Base-by-base conservation (phyloP, 495 filamentous ascomycete species). In the Physcia stellaris region DNA sequence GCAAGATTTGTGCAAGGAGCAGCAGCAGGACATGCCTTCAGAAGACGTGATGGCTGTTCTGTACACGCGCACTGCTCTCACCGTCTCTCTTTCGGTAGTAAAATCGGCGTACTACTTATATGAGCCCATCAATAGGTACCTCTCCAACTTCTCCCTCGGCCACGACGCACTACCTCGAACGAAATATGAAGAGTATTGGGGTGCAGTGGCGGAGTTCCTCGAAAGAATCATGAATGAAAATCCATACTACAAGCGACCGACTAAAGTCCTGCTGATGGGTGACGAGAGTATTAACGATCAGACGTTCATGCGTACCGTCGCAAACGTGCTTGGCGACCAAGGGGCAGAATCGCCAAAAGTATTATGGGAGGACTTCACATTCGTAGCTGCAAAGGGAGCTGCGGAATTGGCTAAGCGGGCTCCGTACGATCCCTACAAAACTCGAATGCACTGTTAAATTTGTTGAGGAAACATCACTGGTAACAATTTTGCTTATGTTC, bases 41-140 rank as follows among this genome's bases (percentile, higher is more conserved):
- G 43, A 46, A 11, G 13, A 4, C 15, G 33, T 49, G 11, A 40
- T 49, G 42, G 43, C 46, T 12, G 32, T 49, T 18, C 12, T 26
- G 16, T 46, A 36, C 13, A 46, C 43, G 1, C 7, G 18, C 6
- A 28, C 29, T 15, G 43, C 23, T 4, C 33, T 46, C 9, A 18
- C 32, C 0, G 43, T 46, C 9, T 26, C 39, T 1, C 12, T 37
- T 2, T 35, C 39, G 9, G 11, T 26, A 1, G 26, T 37, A 2
- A 7, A 37, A 9, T 37, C 32, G 1, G 43, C 32, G 12, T 32
- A 31, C 17, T 24, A 26, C 11, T 39, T 46, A 3, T 46, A 24
- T 20, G 43, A 46, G 18, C 33, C 38, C 18, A 6, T 5, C 2
- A 32, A 41, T 37, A 21, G 43, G 2, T 24, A 43, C 22, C 30